Evolutionary conservation across 2,329 filamentous ascomycete genomes (phyloP).

Genomic region (Diaporthe sp.): DNA sequence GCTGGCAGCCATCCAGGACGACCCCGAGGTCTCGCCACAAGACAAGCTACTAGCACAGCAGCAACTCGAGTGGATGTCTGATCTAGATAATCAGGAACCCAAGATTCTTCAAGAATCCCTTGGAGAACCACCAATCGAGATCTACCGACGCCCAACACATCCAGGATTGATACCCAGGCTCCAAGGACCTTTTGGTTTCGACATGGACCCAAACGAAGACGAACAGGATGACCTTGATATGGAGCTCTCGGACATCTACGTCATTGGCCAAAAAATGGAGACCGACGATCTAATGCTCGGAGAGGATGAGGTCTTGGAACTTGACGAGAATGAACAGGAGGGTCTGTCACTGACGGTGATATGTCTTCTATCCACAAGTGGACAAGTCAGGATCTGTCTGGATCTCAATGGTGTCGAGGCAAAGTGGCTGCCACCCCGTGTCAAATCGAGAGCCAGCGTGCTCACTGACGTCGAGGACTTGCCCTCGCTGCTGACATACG

Average conservation of each 20-base stretch:
- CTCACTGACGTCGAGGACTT: constrained; percentile 54
- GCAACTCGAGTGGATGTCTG: constrained; percentile 77
- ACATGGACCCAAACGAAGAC: constrained; percentile 64
- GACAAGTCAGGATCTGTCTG: constrained; percentile 72
- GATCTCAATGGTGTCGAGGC: constrained; percentile 74
- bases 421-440: constrained; percentile 74
- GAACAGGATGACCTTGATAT: constrained; percentile 70
- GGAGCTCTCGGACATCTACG: constrained; percentile 71
- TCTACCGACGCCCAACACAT: constrained; percentile 69
- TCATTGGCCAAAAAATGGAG: constrained; percentile 74
- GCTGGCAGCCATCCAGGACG: constrained; percentile 72
- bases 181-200: constrained; percentile 73
- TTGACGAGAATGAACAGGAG: constrained; percentile 69
- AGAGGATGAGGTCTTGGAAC: constrained; percentile 73
- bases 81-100: constrained; percentile 74
- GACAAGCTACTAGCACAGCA: constrained; percentile 72
- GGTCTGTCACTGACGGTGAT: constrained; percentile 72
- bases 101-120: constrained; percentile 63
- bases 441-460: constrained; percentile 61
- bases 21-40: constrained; percentile 64
- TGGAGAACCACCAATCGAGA: constrained; percentile 65
- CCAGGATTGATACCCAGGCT: constrained; percentile 71
- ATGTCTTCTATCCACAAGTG: constrained; percentile 72
- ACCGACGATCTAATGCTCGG: constrained; percentile 72
- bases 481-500: constrained; percentile 70